Percentiles rank a stretch among this genome's conserved stretches.
These are phyloP conservation scores for Alternaria ethzedia DNA, from an alignment of 2,329 filamentous ascomycete species.

Conservation along the genomic window DNA sequence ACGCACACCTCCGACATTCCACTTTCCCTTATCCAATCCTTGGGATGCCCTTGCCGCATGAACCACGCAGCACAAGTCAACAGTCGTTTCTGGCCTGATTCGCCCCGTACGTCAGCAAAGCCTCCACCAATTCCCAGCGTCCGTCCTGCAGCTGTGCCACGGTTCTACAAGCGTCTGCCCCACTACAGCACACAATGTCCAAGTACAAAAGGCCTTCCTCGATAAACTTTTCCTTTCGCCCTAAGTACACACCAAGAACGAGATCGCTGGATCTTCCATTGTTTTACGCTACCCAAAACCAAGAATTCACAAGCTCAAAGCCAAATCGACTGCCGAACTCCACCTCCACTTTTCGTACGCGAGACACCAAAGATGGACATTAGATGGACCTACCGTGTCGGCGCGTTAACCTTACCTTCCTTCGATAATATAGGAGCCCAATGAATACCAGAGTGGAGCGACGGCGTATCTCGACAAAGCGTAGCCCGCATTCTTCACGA, in stretches of 20 bases:
- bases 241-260: background rate
- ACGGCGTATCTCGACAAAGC: background rate
- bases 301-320: background rate
- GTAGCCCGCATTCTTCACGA: background rate
- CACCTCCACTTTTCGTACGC: background rate
- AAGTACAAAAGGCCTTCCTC: background rate
- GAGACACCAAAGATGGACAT: background rate
- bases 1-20: background rate
- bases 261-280: background rate
- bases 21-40: background rate
- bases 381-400: background rate
- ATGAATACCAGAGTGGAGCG: background rate
- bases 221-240: too few species aligned
- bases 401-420: background rate
- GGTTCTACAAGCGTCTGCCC: background rate
- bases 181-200: background rate
- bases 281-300: background rate
- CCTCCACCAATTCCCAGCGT: background rate
- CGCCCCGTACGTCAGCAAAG: background rate
- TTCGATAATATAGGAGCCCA: background rate
- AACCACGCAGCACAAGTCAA: background rate
- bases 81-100: background rate
- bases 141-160: background rate
- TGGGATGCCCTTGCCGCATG: background rate
- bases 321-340: background rate